These are phyloP conservation scores for Taiwanofungus camphoratus DNA, from an alignment of 1,284 basidiomycete genomes.

Conservation along the genomic window DNA sequence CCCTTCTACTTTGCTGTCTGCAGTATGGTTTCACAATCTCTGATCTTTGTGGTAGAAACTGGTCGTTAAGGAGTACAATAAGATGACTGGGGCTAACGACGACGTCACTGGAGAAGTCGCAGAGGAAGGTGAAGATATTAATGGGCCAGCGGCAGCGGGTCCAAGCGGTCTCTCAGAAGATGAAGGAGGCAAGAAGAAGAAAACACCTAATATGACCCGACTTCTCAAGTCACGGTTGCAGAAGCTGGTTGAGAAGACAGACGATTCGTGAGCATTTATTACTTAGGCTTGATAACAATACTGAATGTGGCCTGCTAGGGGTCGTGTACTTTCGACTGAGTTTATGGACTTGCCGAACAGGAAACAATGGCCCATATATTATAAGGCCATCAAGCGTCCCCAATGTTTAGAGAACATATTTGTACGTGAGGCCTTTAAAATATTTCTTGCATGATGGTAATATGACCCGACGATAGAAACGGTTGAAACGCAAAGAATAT, in stretches of 20 bases:
- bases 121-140: constrained; percentile 29
- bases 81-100: constrained; percentile 41
- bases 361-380: constrained; percentile 81
- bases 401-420: constrained; percentile 79
- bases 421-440: constrained; percentile 39
- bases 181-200: constrained; percentile 49
- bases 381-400: constrained; percentile 78
- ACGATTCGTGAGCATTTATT: constrained; percentile 44
- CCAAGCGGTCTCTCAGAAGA: too few relatives aligned
- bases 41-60: constrained; percentile 58
- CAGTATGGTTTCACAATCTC: background rate
- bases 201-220: constrained; percentile 53
- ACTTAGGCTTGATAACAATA: constrained; percentile 1
- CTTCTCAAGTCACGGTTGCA: constrained; percentile 60
- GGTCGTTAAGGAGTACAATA: constrained; percentile 55
- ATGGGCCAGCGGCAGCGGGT: constrained; percentile 27
- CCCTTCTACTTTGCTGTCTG: constrained; percentile 1
- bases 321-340: constrained; percentile 63
- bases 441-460: constrained; percentile 2
- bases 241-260: constrained; percentile 65
- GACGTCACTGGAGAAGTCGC: constrained; percentile 34
- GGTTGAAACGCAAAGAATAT: constrained; percentile 73
- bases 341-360: constrained; percentile 84
- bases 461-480: constrained; percentile 45
- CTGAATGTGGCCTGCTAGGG: constrained; percentile 33